Base-by-base conservation (phyloP, 331 rosid genomes). In the Ulmus americana region DNA sequence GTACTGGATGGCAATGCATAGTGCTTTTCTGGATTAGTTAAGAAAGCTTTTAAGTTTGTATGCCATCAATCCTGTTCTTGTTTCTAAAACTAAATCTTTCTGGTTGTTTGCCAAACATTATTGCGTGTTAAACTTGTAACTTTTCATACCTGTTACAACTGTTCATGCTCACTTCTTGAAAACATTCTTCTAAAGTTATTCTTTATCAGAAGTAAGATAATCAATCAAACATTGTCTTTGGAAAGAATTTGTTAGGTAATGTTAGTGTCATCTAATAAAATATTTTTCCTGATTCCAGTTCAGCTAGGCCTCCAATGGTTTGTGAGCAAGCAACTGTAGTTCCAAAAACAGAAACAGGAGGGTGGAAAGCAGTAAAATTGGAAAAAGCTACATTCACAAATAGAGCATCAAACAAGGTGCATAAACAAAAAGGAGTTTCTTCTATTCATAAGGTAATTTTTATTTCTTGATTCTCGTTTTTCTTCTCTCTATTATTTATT, bases 351-450 rank as follows among this genome's bases (percentile, higher is more conserved):
- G 95, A 77, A 76, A 63, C 50, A 5, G 91, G 83, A 63, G 79
- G 88, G 61, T 90, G 97, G 95, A 85, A 76, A 59, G 74, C 91
- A 11, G 88, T 81, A 13, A 94, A 85, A 80, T 76, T 7, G 22
- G 87, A 68, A 43, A 80, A 76, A 64, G 53, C 72, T 7, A 44
- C 69, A 43, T 80, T 81, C 67, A 59, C 74, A 45, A 59, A 79
- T 59, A 79, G 56, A 67, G 59, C 64, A 50, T 58, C 74, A 47
- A 71, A 39, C 67, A 82, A 78, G 81, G 74, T 65, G 68, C 79
- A 68, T 54, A 73, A 77, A 57, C 71, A 43, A 73, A 82, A 62
- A 54, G 77, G 50, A 64, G 71, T 68, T 50, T 70, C 73, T 60
- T 63, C 69, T 63, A 39, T 59, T 10, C 64, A 70, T 69, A 77